Percentiles rank a stretch among this genome's conserved stretches.
Conservation (phyloP, 129 eudicot genomes). For the sunflower (Helianthus annuus) region DNA sequence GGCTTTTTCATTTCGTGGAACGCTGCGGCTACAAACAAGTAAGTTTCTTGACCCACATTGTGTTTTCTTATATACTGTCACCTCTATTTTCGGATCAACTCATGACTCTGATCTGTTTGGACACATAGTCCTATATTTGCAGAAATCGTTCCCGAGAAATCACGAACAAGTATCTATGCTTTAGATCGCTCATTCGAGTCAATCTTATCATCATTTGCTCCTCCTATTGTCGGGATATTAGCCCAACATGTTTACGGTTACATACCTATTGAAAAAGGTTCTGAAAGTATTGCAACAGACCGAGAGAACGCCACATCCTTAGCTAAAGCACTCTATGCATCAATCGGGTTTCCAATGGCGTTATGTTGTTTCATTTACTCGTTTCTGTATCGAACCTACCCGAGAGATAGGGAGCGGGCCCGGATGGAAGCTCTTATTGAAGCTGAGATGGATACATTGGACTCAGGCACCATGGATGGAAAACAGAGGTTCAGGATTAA, state of each 20-base stretch:
- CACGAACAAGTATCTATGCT: constrained; percentile 77
- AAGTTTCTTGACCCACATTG: constrained; percentile 22
- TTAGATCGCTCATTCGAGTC: constrained; percentile 83
- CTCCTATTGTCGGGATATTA: constrained; percentile 72
- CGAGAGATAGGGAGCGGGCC: constrained; percentile 78
- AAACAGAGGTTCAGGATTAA: background rate
- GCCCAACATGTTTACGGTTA: constrained; percentile 77
- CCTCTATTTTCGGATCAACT: background rate
- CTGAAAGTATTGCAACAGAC: constrained; percentile 57
- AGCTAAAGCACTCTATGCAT: constrained; percentile 71
- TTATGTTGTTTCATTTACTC: constrained; percentile 77
- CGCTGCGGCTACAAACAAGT: constrained; percentile 96
- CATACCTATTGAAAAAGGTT: constrained; percentile 55
- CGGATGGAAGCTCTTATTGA: constrained; percentile 69
- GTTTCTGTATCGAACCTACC: constrained; percentile 68
- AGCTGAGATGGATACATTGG: constrained; percentile 58
- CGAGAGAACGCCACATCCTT: constrained; percentile 70
- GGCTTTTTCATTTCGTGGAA: constrained; percentile 95
- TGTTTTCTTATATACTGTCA: background rate
- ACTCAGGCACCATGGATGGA: constrained; percentile 19
- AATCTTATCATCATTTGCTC: constrained; percentile 75
- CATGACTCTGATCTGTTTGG: background rate
- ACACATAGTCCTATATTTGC: constrained; percentile 83
- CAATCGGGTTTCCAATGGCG: constrained; percentile 67
- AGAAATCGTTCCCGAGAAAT: constrained; percentile 81